Base-by-base conservation (phyloP, 2,329 filamentous ascomycete species). In the Chaetomium olivaceum region DNA sequence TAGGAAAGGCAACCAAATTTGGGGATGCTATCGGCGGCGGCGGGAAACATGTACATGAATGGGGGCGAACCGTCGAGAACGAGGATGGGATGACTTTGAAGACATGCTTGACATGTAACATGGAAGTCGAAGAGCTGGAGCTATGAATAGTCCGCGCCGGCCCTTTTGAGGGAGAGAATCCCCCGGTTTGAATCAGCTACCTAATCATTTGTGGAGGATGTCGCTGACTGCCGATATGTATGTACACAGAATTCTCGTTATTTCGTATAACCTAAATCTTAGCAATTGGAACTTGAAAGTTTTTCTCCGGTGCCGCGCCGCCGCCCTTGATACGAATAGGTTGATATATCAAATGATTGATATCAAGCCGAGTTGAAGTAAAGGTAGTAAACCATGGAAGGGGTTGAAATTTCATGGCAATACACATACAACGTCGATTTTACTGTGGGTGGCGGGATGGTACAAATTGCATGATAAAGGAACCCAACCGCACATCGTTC, bases 21-120 rank as follows among this genome's bases (percentile, higher is more conserved):
- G 93, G 94, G 0, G 92, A 97, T 76, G 84, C 85, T 60, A 83
- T 97, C 27, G 86, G 84, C 4, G 82, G 80, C 55, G 83, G 84
- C 6, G 86, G 87, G 19, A 90, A 86, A 73, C 95, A 99, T 81
- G 89, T 93, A 61, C 95, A 99, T 80, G 91, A 96, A 76, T 99
- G 95, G 85, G 89, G 87, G 0, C 82, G 88, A 66, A 81, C 87
- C 39, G 85, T 94, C 8, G 87, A 89, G 77, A 87, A 87, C 69
- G 85, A 85, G 71, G 83, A 86, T 16, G 94, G 93, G 0, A 87
- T 91, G 82, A 91, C 86, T 50, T 87, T 92, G 62, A 97, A 96
- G 84, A 92, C 85, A 1, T 94, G 92, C 79, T 81, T 86, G 55
- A 85, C 85, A 23, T 94, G 92, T 76, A 88, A 89, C 2, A 91